A percentile compares a stretch with the other conserved stretches of the same genome.
phyloP scores from a whole-genome alignment of 805 yeast species.

The Maudiozyma turicensis region DNA sequence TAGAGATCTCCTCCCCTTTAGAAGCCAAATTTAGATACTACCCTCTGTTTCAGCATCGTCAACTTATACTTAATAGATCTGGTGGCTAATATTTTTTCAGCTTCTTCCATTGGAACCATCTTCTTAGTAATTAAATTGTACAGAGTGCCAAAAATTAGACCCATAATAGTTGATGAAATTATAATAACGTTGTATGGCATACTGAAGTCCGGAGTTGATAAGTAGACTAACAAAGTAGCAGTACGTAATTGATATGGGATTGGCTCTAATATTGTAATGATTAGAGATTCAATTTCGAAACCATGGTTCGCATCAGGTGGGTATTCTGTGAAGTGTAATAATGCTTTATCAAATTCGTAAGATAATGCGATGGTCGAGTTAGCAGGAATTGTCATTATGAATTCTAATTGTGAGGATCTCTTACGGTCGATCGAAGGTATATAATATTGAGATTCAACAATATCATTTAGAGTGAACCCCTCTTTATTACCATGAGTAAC shows the following conservation, averaged over 20 bases:
- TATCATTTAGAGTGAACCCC: constrained; percentile 20
- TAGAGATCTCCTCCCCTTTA: not conserved
- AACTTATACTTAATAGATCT: constrained; percentile 17
- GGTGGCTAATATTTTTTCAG: constrained; percentile 28
- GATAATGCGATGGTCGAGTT: constrained; percentile 48
- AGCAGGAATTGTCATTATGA: constrained; percentile 56
- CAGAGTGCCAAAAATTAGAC: constrained; percentile 79
- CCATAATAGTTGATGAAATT: constrained; percentile 85
- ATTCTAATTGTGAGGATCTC: constrained; percentile 77
- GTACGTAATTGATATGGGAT: constrained; percentile 54
- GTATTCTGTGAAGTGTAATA: constrained; percentile 77
- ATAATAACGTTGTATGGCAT: constrained; percentile 98
- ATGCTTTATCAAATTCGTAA: constrained; percentile 78
- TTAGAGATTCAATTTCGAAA: constrained; percentile 87
- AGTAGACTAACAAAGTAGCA: constrained; percentile 71
- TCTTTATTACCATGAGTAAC: constrained; percentile 14
- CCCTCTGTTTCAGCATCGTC: constrained; percentile 7
- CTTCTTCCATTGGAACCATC: constrained; percentile 67
- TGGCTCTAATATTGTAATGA: constrained; percentile 46
- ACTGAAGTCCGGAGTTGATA: constrained; percentile 96
- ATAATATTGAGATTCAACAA: constrained; percentile 48
- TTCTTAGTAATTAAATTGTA: constrained; percentile 70
- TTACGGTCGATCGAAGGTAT: constrained; percentile 70
- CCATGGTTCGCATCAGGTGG: constrained; percentile 99
- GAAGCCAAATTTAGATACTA: constrained; percentile 3